A percentile compares a stretch with the other conserved stretches of the same genome.
phyloP scores from a whole-genome alignment of 2,329 filamentous ascomycete species.

The Pseudovirgaria hyperparasitica region DNA sequence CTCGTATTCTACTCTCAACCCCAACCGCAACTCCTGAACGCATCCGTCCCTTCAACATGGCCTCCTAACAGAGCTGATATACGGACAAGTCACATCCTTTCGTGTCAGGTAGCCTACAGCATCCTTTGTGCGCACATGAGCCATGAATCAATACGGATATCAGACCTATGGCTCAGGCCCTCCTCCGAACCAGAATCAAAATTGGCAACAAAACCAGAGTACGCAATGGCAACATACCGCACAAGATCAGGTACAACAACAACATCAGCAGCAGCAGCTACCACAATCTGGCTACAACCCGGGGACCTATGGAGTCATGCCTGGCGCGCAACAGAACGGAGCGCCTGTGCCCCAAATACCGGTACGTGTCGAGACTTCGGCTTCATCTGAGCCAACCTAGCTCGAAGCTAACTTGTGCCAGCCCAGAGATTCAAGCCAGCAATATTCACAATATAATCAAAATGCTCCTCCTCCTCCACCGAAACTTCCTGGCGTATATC shows the following conservation, averaged over 20 bases:
- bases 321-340: slow-evolving; percentile 18
- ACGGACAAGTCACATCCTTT: too few relatives aligned
- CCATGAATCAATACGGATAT: too few relatives aligned
- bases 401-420: background rate
- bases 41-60: too few relatives aligned
- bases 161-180: too few relatives aligned
- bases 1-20: too few relatives aligned
- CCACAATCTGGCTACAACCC: slow-evolving; percentile 3
- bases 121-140: too few relatives aligned
- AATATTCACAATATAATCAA: slow-evolving; percentile 14
- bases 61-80: too few relatives aligned
- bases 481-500: slow-evolving; percentile 19
- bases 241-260: slow-evolving; percentile 4
- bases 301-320: slow-evolving; percentile 7
- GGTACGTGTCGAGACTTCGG: slow-evolving; percentile 5
- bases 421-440: slow-evolving; percentile 7
- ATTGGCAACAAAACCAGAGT: too few relatives aligned
- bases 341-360: slow-evolving; percentile 11
- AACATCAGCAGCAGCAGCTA: slow-evolving; percentile 4
- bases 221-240: too few relatives aligned
- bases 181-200: too few relatives aligned
- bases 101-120: too few relatives aligned
- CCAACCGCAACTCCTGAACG: too few relatives aligned
- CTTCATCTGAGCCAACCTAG: slow-evolving; percentile 2
- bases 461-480: slow-evolving; percentile 23